These are phyloP conservation scores for Alternaria dauci DNA, from an alignment of 2,329 filamentous ascomycete genomes.

Conservation along the genomic window DNA sequence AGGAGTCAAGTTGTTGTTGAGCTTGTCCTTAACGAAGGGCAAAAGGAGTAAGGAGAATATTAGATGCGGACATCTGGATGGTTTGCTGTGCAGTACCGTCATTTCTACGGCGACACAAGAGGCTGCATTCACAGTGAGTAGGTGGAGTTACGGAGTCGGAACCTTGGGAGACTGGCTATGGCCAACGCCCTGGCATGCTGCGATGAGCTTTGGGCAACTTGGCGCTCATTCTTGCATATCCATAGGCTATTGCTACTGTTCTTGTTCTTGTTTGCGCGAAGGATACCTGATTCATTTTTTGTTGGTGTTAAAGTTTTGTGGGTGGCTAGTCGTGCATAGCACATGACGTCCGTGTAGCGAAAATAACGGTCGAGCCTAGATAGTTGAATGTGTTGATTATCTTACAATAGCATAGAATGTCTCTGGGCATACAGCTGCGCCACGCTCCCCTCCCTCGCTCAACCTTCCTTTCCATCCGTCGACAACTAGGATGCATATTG, in stretches of 20 bases:
- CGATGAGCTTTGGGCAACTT: background rate
- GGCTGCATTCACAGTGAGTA: background rate
- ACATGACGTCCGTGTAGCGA: background rate
- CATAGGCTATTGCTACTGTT: background rate
- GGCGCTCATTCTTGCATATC: slow-evolving; percentile 1
- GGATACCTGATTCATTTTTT: slow-evolving; percentile 4
- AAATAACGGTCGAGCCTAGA: background rate
- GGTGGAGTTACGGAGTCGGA: slow-evolving; percentile 5
- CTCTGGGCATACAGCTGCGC: background rate
- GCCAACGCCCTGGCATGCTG: background rate
- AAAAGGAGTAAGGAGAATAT: slow-evolving; percentile 59
- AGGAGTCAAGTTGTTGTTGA: slow-evolving; percentile 90
- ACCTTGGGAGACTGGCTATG: background rate
- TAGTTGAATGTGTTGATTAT: background rate
- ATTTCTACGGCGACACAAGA: background rate
- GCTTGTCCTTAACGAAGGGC: slow-evolving; percentile 89
- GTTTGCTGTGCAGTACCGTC: background rate
- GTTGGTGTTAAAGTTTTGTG: background rate
- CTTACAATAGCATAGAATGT: background rate
- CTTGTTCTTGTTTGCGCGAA: background rate
- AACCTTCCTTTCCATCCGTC: background rate
- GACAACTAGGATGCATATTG: background rate
- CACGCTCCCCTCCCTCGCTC: background rate
- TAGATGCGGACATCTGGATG: background rate
- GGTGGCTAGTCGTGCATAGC: background rate